Conservation (phyloP, 768 basidiomycete species). For the Russula griseocarnosa region DNA sequence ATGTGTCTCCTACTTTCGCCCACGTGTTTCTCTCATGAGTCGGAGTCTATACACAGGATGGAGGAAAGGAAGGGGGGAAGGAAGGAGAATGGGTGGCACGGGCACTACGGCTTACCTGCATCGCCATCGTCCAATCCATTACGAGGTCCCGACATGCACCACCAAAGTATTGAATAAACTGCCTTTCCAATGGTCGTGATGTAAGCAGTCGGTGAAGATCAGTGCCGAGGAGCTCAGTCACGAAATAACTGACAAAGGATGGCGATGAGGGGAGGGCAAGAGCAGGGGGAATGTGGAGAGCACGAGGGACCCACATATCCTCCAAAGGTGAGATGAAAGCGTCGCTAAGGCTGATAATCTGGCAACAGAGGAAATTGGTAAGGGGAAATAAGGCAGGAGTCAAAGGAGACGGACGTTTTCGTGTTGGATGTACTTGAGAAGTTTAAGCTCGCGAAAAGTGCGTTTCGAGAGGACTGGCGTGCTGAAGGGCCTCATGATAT, state of each 20-base stretch:
- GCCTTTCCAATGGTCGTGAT: conserved; percentile 95
- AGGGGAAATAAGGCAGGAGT: not conserved
- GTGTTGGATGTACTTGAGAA: conserved; percentile 97
- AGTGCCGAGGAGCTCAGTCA: conserved; percentile 96
- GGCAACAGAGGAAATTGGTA: conserved; percentile 5
- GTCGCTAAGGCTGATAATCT: conserved; percentile 98
- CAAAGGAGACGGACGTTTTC: conserved; percentile 69
- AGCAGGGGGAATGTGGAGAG: not conserved
- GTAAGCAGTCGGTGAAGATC: conserved; percentile 97
- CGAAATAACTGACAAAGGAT: conserved; percentile 74
- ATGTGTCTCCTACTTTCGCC: no score
- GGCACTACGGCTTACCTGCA: no score
- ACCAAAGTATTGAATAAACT: conserved; percentile 99
- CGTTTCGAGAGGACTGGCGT: conserved; percentile 97
- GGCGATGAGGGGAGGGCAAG: conserved; percentile 11
- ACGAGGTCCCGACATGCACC: no score
- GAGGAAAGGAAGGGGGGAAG: no score
- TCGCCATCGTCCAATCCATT: no score
- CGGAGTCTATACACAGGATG: no score
- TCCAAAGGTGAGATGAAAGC: conserved; percentile 99
- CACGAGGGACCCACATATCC: conserved; percentile 65
- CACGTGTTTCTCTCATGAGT: not conserved
- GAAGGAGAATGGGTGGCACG: no score
- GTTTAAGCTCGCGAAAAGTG: conserved; percentile 96
- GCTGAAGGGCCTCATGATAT: conserved; percentile 99